These are phyloP conservation scores for Abrus pulchellus DNA, from an alignment of 306 rosid genomes.

Conservation along the genomic window DNA sequence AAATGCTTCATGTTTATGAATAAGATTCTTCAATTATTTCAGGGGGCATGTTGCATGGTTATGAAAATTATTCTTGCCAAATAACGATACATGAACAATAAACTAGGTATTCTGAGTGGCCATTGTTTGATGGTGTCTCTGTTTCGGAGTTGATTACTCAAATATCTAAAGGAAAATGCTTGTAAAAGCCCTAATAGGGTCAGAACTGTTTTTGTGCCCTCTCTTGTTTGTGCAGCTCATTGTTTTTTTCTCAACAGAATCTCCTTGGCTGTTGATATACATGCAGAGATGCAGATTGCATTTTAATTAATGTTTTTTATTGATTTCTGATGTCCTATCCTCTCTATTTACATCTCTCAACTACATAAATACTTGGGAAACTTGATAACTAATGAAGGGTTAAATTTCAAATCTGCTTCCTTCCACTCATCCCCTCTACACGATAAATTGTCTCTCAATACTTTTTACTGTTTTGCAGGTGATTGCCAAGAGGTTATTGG, in stretches of 20 bases:
- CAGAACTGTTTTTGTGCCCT: constrained; percentile 21
- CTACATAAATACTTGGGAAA: constrained; percentile 2
- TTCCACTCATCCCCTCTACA: constrained; percentile 11
- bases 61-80: constrained; percentile 32
- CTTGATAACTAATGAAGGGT: constrained; percentile 13
- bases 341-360: constrained; percentile 33
- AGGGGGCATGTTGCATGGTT: constrained; percentile 20
- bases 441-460: constrained; percentile 30
- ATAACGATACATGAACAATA: constrained; percentile 19
- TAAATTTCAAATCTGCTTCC: constrained; percentile 36
- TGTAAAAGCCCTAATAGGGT: constrained; percentile 17
- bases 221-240: not conserved
- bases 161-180: not conserved
- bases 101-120: constrained; percentile 9
- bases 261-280: constrained; percentile 2
- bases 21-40: constrained; percentile 36
- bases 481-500: constrained; percentile 90
- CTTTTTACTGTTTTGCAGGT: constrained; percentile 63
- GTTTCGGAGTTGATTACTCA: constrained; percentile 35
- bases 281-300: constrained; percentile 20
- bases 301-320: constrained; percentile 14
- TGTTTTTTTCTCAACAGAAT: not conserved
- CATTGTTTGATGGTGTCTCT: constrained; percentile 30
- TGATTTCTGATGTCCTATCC: constrained; percentile 12
- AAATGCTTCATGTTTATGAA: constrained; percentile 33